phyloP scores from a whole-genome alignment of 2,329 filamentous ascomycete genomes.

The Fusarium decemcellulare region DNA sequence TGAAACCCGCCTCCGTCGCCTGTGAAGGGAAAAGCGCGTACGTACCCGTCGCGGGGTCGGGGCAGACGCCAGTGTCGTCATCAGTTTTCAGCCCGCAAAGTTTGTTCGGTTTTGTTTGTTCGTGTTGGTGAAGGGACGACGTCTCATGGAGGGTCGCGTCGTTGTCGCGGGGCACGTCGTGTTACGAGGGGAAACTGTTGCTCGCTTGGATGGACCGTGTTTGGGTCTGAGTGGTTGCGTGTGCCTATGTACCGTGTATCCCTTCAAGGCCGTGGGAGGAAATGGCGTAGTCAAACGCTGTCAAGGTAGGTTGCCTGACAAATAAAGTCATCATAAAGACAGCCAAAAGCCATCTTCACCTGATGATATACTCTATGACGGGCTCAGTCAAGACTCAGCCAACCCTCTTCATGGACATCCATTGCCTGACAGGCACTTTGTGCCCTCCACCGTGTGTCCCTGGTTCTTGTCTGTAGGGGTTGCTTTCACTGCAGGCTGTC shows the following conservation, averaged over 20 bases:
- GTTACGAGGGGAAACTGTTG: conserved; percentile 10
- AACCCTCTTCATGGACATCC: too few relatives aligned
- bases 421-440: too few relatives aligned
- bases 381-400: too few relatives aligned
- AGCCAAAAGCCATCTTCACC: too few relatives aligned
- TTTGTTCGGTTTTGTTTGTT: background rate
- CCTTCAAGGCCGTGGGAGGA: too few relatives aligned
- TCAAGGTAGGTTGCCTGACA: too few relatives aligned
- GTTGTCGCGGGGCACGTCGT: conserved; percentile 16
- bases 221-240: conserved; percentile 12
- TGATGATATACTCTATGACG: too few relatives aligned
- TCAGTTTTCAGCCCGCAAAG: background rate
- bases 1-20: background rate
- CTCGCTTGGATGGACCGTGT: conserved; percentile 34
- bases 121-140: conserved; percentile 6
- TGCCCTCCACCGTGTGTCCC: too few relatives aligned
- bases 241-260: too few relatives aligned
- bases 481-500: conserved; percentile 14
- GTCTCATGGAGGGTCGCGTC: conserved; percentile 4
- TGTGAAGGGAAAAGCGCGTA: background rate
- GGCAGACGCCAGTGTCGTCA: conserved; percentile 13
- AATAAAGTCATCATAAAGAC: too few relatives aligned
- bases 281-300: too few relatives aligned
- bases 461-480: background rate
- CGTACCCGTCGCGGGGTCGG: conserved; percentile 2